A percentile compares a stretch with the other conserved stretches of the same genome.
Conservation (phyloP, 2,329 filamentous ascomycete genomes). For the Geosmithia putterillii region DNA sequence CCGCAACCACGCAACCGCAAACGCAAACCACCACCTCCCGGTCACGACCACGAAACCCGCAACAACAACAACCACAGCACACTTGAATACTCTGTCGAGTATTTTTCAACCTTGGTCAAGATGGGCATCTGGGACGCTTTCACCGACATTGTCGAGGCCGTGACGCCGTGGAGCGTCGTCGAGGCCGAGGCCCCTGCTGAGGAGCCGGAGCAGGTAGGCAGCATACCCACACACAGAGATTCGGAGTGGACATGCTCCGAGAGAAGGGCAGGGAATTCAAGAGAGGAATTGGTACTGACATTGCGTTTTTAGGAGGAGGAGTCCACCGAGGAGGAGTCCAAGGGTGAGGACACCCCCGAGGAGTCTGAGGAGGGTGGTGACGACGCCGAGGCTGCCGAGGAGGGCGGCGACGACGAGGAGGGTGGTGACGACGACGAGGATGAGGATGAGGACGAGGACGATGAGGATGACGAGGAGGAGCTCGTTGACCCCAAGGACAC, state of each 20-base stretch:
- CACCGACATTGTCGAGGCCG: slow-evolving; percentile 51
- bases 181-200: slow-evolving; percentile 53
- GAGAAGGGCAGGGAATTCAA: neutral
- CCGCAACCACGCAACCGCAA: no score
- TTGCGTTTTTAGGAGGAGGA: slow-evolving; percentile 17
- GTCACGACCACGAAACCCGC: slow-evolving; percentile 7
- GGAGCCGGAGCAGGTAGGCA: slow-evolving; percentile 44
- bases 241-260: no score
- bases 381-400: slow-evolving; percentile 19
- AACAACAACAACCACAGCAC: slow-evolving; percentile 16
- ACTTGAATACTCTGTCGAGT: neutral
- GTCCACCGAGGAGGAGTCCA: slow-evolving; percentile 43
- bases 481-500: slow-evolving; percentile 79
- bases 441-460: slow-evolving; percentile 49
- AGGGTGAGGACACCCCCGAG: slow-evolving; percentile 13
- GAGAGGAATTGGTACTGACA: no score
- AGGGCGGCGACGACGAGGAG: slow-evolving; percentile 32
- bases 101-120: slow-evolving; percentile 17
- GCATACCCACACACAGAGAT: no score
- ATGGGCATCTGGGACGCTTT: slow-evolving; percentile 59
- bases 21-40: neutral
- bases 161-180: slow-evolving; percentile 50
- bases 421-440: slow-evolving; percentile 34
- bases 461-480: slow-evolving; percentile 69
- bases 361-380: slow-evolving; percentile 11